Evolutionary conservation across 2,329 filamentous ascomycete species (phyloP).

Genomic region (Stemphylium lycopersici): DNA sequence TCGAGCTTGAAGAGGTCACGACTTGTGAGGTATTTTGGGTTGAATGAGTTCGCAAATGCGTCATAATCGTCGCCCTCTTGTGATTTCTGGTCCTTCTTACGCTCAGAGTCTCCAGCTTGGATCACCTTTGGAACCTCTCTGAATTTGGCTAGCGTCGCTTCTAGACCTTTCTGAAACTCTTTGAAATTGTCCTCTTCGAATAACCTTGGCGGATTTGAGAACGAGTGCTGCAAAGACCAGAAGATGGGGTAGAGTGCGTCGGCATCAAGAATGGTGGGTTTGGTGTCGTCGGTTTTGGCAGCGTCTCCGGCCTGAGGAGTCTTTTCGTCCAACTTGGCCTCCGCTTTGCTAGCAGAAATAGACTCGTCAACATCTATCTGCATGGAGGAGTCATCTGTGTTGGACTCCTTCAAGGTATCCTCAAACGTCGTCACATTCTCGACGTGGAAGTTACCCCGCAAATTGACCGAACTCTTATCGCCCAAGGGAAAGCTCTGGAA

Average conservation of each 20-base stretch:
- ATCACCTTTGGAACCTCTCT: conserved; percentile 71
- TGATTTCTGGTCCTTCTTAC: conserved; percentile 59
- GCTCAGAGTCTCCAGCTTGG: conserved; percentile 72
- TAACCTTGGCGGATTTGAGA: conserved; percentile 84
- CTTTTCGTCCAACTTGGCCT: conserved; percentile 46
- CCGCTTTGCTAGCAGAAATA: conserved; percentile 34
- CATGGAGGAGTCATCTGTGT: conserved; percentile 62
- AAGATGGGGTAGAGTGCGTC: conserved; percentile 86
- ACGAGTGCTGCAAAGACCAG: conserved; percentile 90
- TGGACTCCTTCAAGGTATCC: conserved; percentile 53
- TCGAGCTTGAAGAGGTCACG: conserved; percentile 94
- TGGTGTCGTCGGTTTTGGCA: conserved; percentile 57
- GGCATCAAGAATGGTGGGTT: conserved; percentile 60
- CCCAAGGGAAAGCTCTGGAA: conserved; percentile 97
- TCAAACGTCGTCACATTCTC: conserved; percentile 93
- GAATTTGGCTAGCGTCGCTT: conserved; percentile 74
- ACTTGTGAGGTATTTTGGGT: conserved; percentile 98
- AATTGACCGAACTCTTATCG: conserved; percentile 96
- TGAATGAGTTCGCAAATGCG: conserved; percentile 77
- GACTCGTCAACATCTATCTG: conserved; percentile 64
- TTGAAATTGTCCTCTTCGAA: conserved; percentile 75
- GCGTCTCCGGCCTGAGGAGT: conserved; percentile 50
- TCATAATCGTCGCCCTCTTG: conserved; percentile 69
- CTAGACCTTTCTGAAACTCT: conserved; percentile 67
- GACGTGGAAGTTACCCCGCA: conserved; percentile 92